Conservation (phyloP, 768 basidiomycete genomes). For the Sarcodon aspratus region DNA sequence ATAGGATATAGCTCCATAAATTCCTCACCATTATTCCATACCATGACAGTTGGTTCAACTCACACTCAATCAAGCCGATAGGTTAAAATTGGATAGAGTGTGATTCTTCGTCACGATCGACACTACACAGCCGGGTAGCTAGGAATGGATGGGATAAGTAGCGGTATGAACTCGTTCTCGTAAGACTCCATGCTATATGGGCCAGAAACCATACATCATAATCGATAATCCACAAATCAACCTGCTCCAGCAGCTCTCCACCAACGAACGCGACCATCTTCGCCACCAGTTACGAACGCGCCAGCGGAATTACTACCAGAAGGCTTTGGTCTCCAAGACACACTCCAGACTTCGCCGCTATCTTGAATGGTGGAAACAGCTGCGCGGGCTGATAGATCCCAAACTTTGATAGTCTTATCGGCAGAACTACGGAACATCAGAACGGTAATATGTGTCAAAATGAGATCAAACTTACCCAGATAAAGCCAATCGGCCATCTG, state of each 20-base stretch:
- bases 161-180: too few relatives aligned
- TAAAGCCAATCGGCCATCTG: conserved; percentile 66
- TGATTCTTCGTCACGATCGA: not conserved
- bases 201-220: too few relatives aligned
- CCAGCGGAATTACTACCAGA: conserved; percentile 43
- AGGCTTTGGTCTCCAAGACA: conserved; percentile 66
- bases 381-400: conserved; percentile 69
- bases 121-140: not conserved
- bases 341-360: conserved; percentile 74
- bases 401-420: conserved; percentile 78
- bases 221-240: conserved; percentile 5
- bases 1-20: too few relatives aligned
- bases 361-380: conserved; percentile 73
- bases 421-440: conserved; percentile 42
- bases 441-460: not conserved
- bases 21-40: too few relatives aligned
- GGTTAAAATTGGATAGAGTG: too few relatives aligned
- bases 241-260: conserved; percentile 61
- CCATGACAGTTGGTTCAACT: too few relatives aligned
- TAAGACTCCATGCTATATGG: too few relatives aligned
- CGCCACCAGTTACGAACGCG: conserved; percentile 64
- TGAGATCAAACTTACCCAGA: conserved; percentile 45
- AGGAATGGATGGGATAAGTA: not conserved
- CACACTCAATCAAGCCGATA: too few relatives aligned
- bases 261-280: conserved; percentile 67